phyloP scores from a whole-genome alignment of 805 yeast genomes.

The Hanseniaspora guilliermondii region DNA sequence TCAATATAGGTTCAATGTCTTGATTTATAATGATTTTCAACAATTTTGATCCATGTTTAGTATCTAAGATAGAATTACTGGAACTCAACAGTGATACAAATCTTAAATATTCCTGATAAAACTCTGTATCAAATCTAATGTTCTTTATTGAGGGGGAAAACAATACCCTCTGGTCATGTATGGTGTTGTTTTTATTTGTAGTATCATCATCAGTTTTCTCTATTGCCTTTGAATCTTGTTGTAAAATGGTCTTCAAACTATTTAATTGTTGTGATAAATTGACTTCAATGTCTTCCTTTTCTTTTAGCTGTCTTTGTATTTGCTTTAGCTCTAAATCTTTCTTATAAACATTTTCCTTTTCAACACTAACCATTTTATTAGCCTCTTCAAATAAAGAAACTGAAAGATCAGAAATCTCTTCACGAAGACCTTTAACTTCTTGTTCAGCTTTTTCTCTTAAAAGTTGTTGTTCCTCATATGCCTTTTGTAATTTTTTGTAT shows the following conservation, averaged over 20 bases:
- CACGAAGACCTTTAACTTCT: constrained; percentile 48
- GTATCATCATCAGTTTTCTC: neutral
- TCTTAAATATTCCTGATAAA: constrained; percentile 30
- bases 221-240: constrained; percentile 14
- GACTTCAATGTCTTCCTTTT: constrained; percentile 55
- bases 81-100: constrained; percentile 29
- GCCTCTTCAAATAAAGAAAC: constrained; percentile 74
- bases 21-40: constrained; percentile 55
- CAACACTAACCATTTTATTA: constrained; percentile 70
- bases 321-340: constrained; percentile 47
- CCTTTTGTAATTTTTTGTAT: neutral
- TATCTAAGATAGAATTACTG: constrained; percentile 29
- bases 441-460: constrained; percentile 35
- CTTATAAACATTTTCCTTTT: constrained; percentile 53
- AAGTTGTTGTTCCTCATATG: neutral
- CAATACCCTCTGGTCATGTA: constrained; percentile 18
- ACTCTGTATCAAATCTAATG: constrained; percentile 32
- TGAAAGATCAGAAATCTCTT: constrained; percentile 69
- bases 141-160: constrained; percentile 33
- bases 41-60: constrained; percentile 37
- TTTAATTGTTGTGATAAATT: constrained; percentile 54
- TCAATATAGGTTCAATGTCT: constrained; percentile 66
- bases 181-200: neutral
- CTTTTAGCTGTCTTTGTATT: constrained; percentile 42
- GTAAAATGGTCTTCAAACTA: constrained; percentile 51